These are phyloP conservation scores for Ilyonectria sp. DNA, from an alignment of 2,329 filamentous ascomycete genomes.

Conservation along the genomic window DNA sequence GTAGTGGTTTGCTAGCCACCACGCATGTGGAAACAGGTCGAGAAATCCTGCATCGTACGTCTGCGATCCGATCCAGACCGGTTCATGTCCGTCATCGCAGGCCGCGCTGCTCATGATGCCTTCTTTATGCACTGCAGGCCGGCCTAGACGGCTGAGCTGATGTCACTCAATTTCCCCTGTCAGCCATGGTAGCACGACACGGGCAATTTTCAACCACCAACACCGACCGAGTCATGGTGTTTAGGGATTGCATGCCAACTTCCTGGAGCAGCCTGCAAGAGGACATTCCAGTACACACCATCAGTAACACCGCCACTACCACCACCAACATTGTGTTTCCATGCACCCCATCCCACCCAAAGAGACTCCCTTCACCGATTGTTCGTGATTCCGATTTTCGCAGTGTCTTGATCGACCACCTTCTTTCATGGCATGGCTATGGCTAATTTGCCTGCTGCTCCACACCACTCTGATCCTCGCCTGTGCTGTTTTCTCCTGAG, in stretches of 20 bases:
- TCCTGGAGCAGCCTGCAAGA: neutral
- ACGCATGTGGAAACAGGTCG: neutral
- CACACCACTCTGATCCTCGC: slow-evolving; percentile 32
- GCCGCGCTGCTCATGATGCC: neutral
- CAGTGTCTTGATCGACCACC: neutral
- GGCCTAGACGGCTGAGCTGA: neutral
- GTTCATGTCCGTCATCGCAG: slow-evolving; percentile 13
- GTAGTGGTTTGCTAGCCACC: slow-evolving; percentile 1
- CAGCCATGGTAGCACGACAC: neutral
- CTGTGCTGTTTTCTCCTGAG: slow-evolving; percentile 16
- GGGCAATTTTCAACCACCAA: neutral
- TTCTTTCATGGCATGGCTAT: slow-evolving; percentile 28
- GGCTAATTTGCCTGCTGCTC: slow-evolving; percentile 40
- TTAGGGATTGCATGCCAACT: neutral
- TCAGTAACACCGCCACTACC: neutral
- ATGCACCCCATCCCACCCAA: neutral
- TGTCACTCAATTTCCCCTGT: slow-evolving; percentile 3
- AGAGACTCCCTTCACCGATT: neutral
- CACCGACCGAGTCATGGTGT: neutral
- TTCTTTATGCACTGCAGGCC: neutral
- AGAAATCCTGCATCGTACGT: slow-evolving; percentile 5
- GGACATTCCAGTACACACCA: neutral
- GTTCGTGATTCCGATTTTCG: slow-evolving; percentile 1
- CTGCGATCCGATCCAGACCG: neutral
- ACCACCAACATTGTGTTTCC: neutral